phyloP scores from a whole-genome alignment of 1,284 basidiomycete genomes.

The Ceraceosorus guamensis region DNA sequence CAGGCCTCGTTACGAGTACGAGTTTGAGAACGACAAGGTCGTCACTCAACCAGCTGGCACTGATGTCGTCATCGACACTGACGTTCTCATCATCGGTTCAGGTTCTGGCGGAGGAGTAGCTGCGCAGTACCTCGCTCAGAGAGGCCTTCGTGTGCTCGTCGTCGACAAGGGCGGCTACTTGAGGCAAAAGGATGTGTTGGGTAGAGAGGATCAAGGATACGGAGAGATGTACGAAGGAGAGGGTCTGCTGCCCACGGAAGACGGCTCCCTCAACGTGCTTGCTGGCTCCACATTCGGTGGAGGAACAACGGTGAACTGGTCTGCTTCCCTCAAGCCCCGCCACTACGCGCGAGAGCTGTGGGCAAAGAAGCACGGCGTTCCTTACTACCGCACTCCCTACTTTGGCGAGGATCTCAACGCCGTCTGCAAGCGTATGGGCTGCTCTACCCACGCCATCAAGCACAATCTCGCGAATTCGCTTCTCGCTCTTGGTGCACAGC shows the following conservation, averaged over 20 bases:
- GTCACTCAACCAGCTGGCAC: slow-evolving; percentile 11
- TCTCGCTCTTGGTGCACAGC: slow-evolving; percentile 43
- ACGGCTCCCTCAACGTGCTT: slow-evolving; percentile 49
- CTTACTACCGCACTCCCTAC: slow-evolving; percentile 46
- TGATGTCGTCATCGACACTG: slow-evolving; percentile 38
- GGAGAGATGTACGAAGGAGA: slow-evolving; percentile 49
- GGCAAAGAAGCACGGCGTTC: slow-evolving; percentile 48
- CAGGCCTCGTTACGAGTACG: slow-evolving; percentile 26
- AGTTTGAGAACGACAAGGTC: slow-evolving; percentile 43
- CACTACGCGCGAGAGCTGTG: slow-evolving; percentile 50
- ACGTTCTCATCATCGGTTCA: slow-evolving; percentile 50
- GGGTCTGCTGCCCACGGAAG: slow-evolving; percentile 49
- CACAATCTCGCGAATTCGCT: slow-evolving; percentile 49
- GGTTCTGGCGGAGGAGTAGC: slow-evolving; percentile 52
- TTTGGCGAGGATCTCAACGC: slow-evolving; percentile 49
- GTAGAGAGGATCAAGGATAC: slow-evolving; percentile 48
- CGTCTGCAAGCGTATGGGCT: slow-evolving; percentile 50
- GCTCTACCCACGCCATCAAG: slow-evolving; percentile 42
- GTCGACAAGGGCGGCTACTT: slow-evolving; percentile 52
- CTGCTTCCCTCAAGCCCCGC: slow-evolving; percentile 50
- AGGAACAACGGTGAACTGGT: slow-evolving; percentile 54
- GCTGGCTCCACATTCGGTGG: slow-evolving; percentile 52
- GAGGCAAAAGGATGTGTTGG: slow-evolving; percentile 44
- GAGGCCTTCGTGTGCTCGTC: slow-evolving; percentile 49
- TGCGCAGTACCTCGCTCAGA: slow-evolving; percentile 45